These are phyloP conservation scores for Podospora sp. DNA, from an alignment of 495 filamentous ascomycete genomes.

Conservation along the genomic window DNA sequence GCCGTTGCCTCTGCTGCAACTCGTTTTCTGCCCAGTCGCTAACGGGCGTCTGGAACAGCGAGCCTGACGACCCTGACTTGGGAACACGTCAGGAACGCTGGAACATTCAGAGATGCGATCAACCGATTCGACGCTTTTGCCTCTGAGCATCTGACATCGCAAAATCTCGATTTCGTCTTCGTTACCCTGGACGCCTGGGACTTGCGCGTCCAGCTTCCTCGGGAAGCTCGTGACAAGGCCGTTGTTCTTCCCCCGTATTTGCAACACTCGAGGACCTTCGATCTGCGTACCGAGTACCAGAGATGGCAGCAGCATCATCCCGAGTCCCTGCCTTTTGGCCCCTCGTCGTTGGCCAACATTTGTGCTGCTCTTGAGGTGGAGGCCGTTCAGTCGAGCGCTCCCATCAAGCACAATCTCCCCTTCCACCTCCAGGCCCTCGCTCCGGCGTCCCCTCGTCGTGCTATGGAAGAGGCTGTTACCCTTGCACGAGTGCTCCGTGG, in stretches of 20 bases:
- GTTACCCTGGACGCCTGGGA: slow-evolving; percentile 99
- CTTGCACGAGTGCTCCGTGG: slow-evolving; percentile 89
- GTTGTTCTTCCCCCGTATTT: slow-evolving; percentile 95
- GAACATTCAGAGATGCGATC: slow-evolving; percentile 94
- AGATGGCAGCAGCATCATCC: slow-evolving; percentile 98
- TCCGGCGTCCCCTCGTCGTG: slow-evolving; percentile 92
- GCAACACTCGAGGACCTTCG: slow-evolving; percentile 95
- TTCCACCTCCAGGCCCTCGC: slow-evolving; percentile 97
- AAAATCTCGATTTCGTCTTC: slow-evolving; percentile 94
- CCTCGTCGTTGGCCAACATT: slow-evolving; percentile 92
- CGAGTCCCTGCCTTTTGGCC: slow-evolving; percentile 94
- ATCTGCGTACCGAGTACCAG: slow-evolving; percentile 95
- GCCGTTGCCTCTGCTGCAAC: slow-evolving; percentile 1
- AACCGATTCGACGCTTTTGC: slow-evolving; percentile 92
- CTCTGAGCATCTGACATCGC: slow-evolving; percentile 78
- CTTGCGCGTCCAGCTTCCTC: slow-evolving; percentile 93
- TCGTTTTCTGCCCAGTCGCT: slow-evolving; percentile 12
- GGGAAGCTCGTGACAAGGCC: slow-evolving; percentile 96
- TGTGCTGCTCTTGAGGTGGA: slow-evolving; percentile 97
- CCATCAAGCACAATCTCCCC: slow-evolving; percentile 97
- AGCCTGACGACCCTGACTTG: slow-evolving; percentile 97
- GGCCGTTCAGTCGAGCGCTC: slow-evolving; percentile 91
- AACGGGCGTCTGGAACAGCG: slow-evolving; percentile 55
- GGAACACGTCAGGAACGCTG: slow-evolving; percentile 97
- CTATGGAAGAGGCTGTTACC: slow-evolving; percentile 96